Base-by-base conservation (phyloP, 2,329 filamentous ascomycete species). In the Geoglossum cookeanum region DNA sequence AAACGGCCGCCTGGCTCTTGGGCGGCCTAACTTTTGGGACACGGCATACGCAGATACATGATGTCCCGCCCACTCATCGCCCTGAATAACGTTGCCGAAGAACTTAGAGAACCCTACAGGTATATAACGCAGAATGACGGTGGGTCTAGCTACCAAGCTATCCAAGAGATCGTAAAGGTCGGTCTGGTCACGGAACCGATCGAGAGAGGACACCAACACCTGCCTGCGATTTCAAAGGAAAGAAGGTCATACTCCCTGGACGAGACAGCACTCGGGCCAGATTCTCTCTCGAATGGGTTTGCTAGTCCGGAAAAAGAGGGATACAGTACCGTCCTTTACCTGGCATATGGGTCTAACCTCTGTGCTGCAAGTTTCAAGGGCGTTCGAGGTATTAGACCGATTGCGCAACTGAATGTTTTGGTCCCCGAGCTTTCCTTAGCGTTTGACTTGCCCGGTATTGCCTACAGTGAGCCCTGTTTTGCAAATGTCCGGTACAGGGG, bases 261-360 rank as follows among this genome's bases (percentile, higher is more conserved):
- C 13, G 49, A 53, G 15, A 17, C 9, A 37, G 30, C 49, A 5
- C 37, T 53, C 49, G 17, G 13, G 32, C 17, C 29, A 4, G 49
- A 53, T 3, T 32, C 27, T 11, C 15, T 51, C n/a, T 3, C 37
- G 15, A n/a, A 35, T n/a, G n/a, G 37, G 5, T 5, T 53, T 9
- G 48, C 22, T 4, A 7, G 15, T 22, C 13, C 35, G 5, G 33
- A 53, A 35, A 4, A 13, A 3, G 30, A 17, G 6, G 33, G 9
- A n/a, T 15, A 53, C 1, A 60, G 72, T 44, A 85, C 84, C 1
- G 75, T 89, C 30, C 77, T 90, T 55, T 91, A 91, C 68, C 79
- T 91, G 27, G 91, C 90, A 9, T 97, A 96, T 67, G 92, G 91
- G 62, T 95, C 89, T 56, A 97, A 97, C 68, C 78, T 97, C 60